Conservation (phyloP, 2,329 filamentous ascomycete species). For the Diaporthe destruens region DNA sequence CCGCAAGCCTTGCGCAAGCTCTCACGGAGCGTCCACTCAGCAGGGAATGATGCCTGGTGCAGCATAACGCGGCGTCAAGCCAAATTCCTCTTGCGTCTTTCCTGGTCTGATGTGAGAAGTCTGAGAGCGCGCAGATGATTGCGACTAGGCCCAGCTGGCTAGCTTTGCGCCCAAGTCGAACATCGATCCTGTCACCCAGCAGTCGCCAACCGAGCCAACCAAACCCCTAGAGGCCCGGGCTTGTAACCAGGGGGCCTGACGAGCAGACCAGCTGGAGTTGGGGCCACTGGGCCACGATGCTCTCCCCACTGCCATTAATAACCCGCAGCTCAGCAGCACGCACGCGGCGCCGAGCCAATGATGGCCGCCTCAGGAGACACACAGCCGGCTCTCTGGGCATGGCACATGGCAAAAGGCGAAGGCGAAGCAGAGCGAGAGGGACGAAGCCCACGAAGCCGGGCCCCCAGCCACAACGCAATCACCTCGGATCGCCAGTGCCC, state of each 20-base stretch:
- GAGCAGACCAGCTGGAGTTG: constrained; percentile 39
- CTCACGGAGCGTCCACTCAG: constrained; percentile 38
- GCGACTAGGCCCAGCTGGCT: constrained; percentile 33
- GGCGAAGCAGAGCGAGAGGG: constrained; percentile 28
- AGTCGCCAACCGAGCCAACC: constrained; percentile 37
- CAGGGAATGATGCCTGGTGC: constrained; percentile 42
- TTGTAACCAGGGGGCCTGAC: constrained; percentile 31
- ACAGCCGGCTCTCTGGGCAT: constrained; percentile 28
- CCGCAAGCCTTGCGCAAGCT: constrained; percentile 42
- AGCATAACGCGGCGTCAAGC: constrained; percentile 42
- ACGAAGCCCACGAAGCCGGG: constrained; percentile 29
- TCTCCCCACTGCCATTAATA: constrained; percentile 33
- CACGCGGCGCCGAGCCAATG: constrained; percentile 35
- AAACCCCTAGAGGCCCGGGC: constrained; percentile 25
- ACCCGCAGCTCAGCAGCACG: constrained; percentile 36
- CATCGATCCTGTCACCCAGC: constrained; percentile 30
- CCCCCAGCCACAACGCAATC: constrained; percentile 36
- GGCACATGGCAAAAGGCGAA: constrained; percentile 13
- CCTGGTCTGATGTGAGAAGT: constrained; percentile 40
- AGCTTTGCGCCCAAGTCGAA: constrained; percentile 33
- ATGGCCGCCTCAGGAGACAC: constrained; percentile 14
- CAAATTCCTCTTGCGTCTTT: constrained; percentile 38
- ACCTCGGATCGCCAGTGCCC: constrained; percentile 35
- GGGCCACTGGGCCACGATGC: neutral
- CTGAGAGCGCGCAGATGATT: constrained; percentile 37